Percentiles rank a stretch among this genome's conserved stretches.
phyloP scores from a whole-genome alignment of 2,329 filamentous ascomycete genomes.

The Colletotrichum truncatum region DNA sequence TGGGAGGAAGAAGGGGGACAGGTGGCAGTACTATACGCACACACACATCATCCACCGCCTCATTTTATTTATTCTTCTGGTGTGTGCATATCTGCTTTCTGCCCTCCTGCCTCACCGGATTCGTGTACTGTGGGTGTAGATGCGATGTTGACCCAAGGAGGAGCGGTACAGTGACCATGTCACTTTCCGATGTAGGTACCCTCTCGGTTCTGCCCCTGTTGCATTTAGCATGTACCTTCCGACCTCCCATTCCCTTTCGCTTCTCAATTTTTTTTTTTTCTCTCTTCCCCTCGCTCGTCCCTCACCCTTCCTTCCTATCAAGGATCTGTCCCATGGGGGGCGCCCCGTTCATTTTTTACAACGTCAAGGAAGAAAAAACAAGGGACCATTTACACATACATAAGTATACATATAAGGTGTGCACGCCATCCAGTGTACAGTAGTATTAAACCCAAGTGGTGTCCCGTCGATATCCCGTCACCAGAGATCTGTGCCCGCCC shows the following conservation, averaged over 20 bases:
- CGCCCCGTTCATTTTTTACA: constrained; percentile 12
- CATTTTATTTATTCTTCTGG: not conserved
- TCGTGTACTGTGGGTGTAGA: constrained; percentile 20
- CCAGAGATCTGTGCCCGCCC: not conserved
- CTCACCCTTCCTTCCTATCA: constrained; percentile 8
- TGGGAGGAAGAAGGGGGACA: not conserved
- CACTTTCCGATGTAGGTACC: constrained; percentile 22
- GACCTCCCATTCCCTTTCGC: constrained; percentile 24
- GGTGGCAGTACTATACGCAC: constrained; percentile 1
- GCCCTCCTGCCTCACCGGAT: constrained; percentile 18
- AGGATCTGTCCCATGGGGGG: constrained; percentile 5
- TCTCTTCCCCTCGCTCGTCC: not conserved
- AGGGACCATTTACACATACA: constrained; percentile 17
- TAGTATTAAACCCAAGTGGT: constrained; percentile 24
- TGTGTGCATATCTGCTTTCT: not conserved
- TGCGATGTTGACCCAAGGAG: constrained; percentile 16
- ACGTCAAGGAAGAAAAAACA: constrained; percentile 18
- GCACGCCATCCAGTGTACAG: constrained; percentile 17
- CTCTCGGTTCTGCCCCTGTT: constrained; percentile 24
- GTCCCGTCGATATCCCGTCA: constrained; percentile 12
- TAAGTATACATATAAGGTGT: not conserved
- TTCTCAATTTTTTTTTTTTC: not conserved
- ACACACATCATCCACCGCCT: not conserved
- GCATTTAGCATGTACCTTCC: constrained; percentile 22
- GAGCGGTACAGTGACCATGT: constrained; percentile 10